These are phyloP conservation scores for Aspergillus haitiensis DNA, from an alignment of 495 filamentous ascomycete species.

Conservation along the genomic window DNA sequence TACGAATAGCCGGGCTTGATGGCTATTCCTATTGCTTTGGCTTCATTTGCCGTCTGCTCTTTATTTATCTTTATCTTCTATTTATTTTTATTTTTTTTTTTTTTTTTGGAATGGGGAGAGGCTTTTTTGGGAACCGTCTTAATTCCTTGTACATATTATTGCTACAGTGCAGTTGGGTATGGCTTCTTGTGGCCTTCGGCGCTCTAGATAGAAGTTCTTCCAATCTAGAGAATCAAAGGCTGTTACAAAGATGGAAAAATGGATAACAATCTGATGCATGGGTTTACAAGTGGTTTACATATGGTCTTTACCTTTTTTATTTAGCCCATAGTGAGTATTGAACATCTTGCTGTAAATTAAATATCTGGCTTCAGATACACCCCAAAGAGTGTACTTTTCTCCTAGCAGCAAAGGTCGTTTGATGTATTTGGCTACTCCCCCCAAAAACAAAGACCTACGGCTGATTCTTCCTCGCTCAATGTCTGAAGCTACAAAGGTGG, in stretches of 20 bases:
- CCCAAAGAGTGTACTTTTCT: too few relatives aligned
- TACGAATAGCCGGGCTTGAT: slow-evolving; percentile 20
- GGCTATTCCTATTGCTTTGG: slow-evolving; percentile 23
- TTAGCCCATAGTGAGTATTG: too few relatives aligned
- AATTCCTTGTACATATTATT: slow-evolving; percentile 28
- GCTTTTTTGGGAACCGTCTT: slow-evolving; percentile 15
- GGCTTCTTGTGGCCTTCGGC: background rate
- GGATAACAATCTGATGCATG: too few relatives aligned
- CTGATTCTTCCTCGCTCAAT: too few relatives aligned
- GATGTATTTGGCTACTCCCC: too few relatives aligned
- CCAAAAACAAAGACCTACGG: too few relatives aligned
- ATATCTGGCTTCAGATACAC: too few relatives aligned
- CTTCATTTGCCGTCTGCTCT: background rate
- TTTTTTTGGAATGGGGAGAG: background rate
- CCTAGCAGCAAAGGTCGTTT: too few relatives aligned
- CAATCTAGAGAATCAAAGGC: background rate
- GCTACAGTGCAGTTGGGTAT: slow-evolving; percentile 18
- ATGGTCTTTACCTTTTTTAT: too few relatives aligned
- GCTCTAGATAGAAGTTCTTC: too few relatives aligned
- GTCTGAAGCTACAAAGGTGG: background rate
- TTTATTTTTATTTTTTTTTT: background rate
- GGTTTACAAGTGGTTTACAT: too few relatives aligned
- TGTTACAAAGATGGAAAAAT: background rate
- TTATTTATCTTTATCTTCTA: slow-evolving; percentile 15
- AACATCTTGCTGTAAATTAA: too few relatives aligned